Conservation (phyloP, 1,139 yeast species). For the Suhomyces panamericanus region DNA sequence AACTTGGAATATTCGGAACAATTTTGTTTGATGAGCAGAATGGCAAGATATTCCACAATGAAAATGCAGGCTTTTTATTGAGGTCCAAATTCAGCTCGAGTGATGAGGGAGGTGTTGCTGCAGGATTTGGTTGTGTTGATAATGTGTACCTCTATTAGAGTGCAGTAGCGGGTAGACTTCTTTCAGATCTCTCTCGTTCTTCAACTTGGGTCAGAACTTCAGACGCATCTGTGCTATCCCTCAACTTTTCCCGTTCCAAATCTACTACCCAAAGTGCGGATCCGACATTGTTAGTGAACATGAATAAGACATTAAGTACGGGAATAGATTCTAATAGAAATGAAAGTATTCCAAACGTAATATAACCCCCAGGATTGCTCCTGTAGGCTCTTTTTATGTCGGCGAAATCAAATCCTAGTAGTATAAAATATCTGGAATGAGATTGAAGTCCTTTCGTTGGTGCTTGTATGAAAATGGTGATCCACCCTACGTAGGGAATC, state of each 20-base stretch:
- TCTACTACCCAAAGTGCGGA: constrained; percentile 71
- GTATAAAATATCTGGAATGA: constrained; percentile 60
- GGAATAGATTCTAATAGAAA: constrained; percentile 63
- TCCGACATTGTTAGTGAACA: constrained; percentile 67
- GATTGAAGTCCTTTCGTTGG: constrained; percentile 57
- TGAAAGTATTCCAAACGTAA: constrained; percentile 60
- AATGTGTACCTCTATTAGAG: constrained; percentile 51
- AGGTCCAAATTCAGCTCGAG: constrained; percentile 86
- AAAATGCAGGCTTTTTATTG: constrained; percentile 77
- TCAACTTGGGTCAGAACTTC: background rate
- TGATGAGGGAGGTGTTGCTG: constrained; percentile 98
- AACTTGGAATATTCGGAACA: constrained; percentile 88
- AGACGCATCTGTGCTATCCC: background rate
- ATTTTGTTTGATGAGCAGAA: constrained; percentile 66
- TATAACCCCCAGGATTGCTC: constrained; percentile 33
- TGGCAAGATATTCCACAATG: constrained; percentile 60
- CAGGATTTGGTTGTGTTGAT: constrained; percentile 97
- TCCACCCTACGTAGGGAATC: constrained; percentile 65
- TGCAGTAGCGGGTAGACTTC: background rate
- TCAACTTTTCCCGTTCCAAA: constrained; percentile 22
- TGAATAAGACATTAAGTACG: constrained; percentile 56
- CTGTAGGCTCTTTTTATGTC: constrained; percentile 34
- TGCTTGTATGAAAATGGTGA: constrained; percentile 55
- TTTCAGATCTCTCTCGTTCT: background rate
- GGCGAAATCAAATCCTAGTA: constrained; percentile 53